Evolutionary conservation across 768 basidiomycete genomes (phyloP).

Genomic region (Paxillus involutus): DNA sequence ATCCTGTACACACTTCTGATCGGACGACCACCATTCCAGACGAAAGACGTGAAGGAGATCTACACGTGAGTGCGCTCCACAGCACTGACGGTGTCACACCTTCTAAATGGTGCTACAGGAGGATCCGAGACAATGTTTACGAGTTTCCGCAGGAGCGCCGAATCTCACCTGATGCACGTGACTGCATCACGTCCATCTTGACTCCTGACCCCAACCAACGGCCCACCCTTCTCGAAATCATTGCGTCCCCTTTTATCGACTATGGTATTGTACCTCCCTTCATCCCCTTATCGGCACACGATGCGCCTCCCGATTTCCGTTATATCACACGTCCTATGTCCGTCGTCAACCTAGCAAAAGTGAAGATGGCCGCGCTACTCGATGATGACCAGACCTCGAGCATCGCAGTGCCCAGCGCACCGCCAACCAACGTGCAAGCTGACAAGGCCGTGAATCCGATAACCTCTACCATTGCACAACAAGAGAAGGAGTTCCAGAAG

Average conservation of each 20-base stretch:
- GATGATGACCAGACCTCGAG: slow-evolving; percentile 57
- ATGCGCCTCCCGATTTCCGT: slow-evolving; percentile 72
- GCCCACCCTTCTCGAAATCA: slow-evolving; percentile 81
- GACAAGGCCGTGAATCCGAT: slow-evolving; percentile 38
- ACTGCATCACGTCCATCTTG: slow-evolving; percentile 81
- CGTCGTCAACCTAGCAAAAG: slow-evolving; percentile 65
- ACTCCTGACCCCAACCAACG: slow-evolving; percentile 81
- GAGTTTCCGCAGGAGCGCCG: slow-evolving; percentile 80
- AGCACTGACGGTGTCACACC: background rate
- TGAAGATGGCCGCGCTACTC: slow-evolving; percentile 61
- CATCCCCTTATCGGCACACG: slow-evolving; percentile 79
- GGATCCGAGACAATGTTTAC: slow-evolving; percentile 92
- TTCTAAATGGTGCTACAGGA: slow-evolving; percentile 42
- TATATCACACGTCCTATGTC: slow-evolving; percentile 61
- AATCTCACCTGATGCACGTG: slow-evolving; percentile 69
- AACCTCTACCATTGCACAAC: slow-evolving; percentile 69
- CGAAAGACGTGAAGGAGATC: slow-evolving; percentile 95
- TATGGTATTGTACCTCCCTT: slow-evolving; percentile 77
- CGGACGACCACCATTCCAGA: slow-evolving; percentile 98
- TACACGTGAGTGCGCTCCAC: slow-evolving; percentile 65
- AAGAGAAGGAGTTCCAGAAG: slow-evolving; percentile 96
- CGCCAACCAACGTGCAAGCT: slow-evolving; percentile 11
- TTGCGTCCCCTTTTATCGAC: slow-evolving; percentile 83
- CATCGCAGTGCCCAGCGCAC: slow-evolving; percentile 43
- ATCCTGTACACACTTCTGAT: slow-evolving; percentile 94